Evolutionary conservation across 2,329 filamentous ascomycete genomes (phyloP).

Genomic region (Trichoderma atroviride): DNA sequence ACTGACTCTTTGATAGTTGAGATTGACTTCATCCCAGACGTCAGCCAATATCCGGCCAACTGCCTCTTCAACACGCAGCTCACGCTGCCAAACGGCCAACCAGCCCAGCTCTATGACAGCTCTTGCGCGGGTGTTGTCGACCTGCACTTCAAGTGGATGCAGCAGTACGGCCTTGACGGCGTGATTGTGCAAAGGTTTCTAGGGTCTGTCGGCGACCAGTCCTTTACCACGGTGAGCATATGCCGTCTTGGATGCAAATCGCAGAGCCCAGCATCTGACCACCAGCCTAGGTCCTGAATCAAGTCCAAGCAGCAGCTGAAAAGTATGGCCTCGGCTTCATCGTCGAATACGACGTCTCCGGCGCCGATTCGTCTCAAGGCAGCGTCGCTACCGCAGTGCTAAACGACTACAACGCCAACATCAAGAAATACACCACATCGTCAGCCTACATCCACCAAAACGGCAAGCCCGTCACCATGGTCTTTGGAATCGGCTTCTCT

Average conservation of each 20-base stretch:
- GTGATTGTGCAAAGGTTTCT: constrained; percentile 21
- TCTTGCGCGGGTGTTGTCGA: constrained; percentile 21
- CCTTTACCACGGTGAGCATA: constrained; percentile 16
- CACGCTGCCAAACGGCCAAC: constrained; percentile 21
- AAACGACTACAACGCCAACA: constrained; percentile 22
- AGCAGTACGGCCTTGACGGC: constrained; percentile 23
- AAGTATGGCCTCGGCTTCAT: constrained; percentile 24
- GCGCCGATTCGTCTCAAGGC: constrained; percentile 14
- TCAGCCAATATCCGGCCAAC: constrained; percentile 19
- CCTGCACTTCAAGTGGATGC: constrained; percentile 22
- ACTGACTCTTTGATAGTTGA: constrained; percentile 14
- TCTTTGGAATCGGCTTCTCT: constrained; percentile 19
- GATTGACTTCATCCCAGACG: constrained; percentile 21
- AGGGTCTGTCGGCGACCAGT: neutral
- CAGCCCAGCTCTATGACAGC: constrained; percentile 17
- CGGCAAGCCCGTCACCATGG: constrained; percentile 21
- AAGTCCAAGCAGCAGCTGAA: constrained; percentile 19
- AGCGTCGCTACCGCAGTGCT: constrained; percentile 15
- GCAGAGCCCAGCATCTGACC: neutral
- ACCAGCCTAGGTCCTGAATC: constrained; percentile 9
- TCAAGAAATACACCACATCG: constrained; percentile 14
- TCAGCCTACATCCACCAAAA: constrained; percentile 24
- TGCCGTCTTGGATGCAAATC: neutral
- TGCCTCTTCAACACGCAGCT: constrained; percentile 21
- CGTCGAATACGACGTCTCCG: constrained; percentile 23